Evolutionary conservation across 495 filamentous ascomycete genomes (phyloP).

Genomic region (Aspergillus affinis): DNA sequence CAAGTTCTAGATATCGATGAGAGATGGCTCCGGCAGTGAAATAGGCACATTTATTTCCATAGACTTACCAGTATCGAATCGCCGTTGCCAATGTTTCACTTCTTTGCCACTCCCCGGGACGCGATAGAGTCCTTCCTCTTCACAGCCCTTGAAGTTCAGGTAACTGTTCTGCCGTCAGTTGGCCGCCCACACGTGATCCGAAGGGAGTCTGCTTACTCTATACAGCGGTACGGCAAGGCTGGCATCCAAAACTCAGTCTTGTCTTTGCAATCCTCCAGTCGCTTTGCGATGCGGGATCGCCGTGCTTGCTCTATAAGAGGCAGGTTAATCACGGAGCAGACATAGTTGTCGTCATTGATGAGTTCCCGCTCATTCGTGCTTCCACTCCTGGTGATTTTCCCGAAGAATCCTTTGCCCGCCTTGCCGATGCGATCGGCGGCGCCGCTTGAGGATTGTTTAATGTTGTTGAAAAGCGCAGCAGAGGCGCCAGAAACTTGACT

Average conservation of each 20-base stretch:
- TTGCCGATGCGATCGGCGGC: constrained; percentile 71
- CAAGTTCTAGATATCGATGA: constrained; percentile 54
- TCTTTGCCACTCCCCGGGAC: constrained; percentile 80
- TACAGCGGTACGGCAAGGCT: constrained; percentile 84
- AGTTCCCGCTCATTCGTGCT: constrained; percentile 68
- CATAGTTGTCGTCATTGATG: constrained; percentile 72
- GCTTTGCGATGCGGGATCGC: constrained; percentile 81
- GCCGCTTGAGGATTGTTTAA: constrained; percentile 69
- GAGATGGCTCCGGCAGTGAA: constrained; percentile 2
- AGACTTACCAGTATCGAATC: constrained; percentile 72
- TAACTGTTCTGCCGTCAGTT: constrained; percentile 51
- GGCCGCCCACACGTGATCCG: neutral
- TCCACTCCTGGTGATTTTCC: constrained; percentile 69
- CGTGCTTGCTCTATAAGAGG: constrained; percentile 82
- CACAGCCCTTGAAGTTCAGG: constrained; percentile 84
- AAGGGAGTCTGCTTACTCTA: constrained; percentile 57
- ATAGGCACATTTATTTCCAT: neutral
- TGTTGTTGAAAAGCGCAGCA: constrained; percentile 65
- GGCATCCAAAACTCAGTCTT: constrained; percentile 99
- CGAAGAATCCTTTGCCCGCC: constrained; percentile 74
- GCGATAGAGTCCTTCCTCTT: constrained; percentile 86
- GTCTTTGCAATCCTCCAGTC: constrained; percentile 76
- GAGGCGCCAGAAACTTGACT: constrained; percentile 62
- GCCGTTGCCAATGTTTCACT: constrained; percentile 83
- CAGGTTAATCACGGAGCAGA: constrained; percentile 73